Base-by-base conservation (phyloP, 2,329 filamentous ascomycete genomes). In the Aspergillus ochraceoroseus region DNA sequence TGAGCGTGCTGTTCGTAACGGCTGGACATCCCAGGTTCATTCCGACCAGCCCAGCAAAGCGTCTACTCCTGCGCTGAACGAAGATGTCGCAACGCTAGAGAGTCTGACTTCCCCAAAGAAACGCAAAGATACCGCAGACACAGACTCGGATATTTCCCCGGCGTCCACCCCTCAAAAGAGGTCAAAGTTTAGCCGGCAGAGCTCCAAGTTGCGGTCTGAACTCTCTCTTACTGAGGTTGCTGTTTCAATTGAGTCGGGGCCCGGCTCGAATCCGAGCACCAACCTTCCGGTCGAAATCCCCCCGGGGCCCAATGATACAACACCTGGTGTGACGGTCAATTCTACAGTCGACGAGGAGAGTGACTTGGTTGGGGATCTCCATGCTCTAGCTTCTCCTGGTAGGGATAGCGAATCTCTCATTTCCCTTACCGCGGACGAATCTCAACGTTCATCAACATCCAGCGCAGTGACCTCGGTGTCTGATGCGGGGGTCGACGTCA, bases 1-100 rank as follows among this genome's bases (percentile, higher is more conserved):
- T 62, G 92, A 98, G 66, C 72, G 75, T 14, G 70, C 73, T 2
- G 69, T 78, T 42, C 74, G 76, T 38, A 96, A 95, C 60, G 92
- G 92, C 1, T 98, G 94, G 94, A 76, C 79, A 25, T 75, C 71
- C 1, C 59, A 56, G 51, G 61, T 45, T 51, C 67, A 47, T 49
- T 66, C 48, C 52, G 67, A 46, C 47, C 58, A 32, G 51, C 62
- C 44, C 43, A 64, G 59, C 44, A 54, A 55, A 23, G 46, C 54
- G n/a, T 59, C 58, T 13, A 65, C 59, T 2, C 63, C 66, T 2
- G 44, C 48, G 12, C 48, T 50, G 13, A 52, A 53, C 18, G 53
- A 56, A 25, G 62, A 62, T 27, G 32, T 33, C 19, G 27, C 25
- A n/a, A 39, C 44, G 3, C 35, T 28, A 4, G 53, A 61, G 29